phyloP scores from a whole-genome alignment of 805 yeast genomes.

The Candida easanensis region DNA sequence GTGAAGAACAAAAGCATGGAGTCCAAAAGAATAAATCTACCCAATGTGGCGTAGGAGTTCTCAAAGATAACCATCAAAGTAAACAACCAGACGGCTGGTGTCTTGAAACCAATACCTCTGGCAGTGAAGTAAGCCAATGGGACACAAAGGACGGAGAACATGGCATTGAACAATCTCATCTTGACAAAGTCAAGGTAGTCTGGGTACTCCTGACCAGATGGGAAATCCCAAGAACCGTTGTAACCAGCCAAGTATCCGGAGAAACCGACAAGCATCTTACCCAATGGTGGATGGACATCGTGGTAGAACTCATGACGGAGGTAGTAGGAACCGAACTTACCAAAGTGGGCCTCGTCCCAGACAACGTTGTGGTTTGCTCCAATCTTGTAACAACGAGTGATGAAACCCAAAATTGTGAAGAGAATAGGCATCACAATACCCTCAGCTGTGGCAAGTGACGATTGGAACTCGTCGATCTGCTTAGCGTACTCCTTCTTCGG shows the following conservation, averaged over 20 bases:
- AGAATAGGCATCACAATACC: slow-evolving; percentile 52
- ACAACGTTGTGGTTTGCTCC: slow-evolving; percentile 74
- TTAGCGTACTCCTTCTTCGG: slow-evolving; percentile 19
- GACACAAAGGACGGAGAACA: slow-evolving; percentile 77
- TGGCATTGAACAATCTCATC: slow-evolving; percentile 87
- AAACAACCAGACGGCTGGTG: slow-evolving; percentile 72
- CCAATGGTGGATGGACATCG: slow-evolving; percentile 97
- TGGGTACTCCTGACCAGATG: slow-evolving; percentile 77
- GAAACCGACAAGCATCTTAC: slow-evolving; percentile 87
- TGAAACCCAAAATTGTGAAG: slow-evolving; percentile 68
- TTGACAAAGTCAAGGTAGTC: slow-evolving; percentile 72
- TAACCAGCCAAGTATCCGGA: slow-evolving; percentile 85
- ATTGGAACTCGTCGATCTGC: slow-evolving; percentile 19
- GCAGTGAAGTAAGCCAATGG: slow-evolving; percentile 87
- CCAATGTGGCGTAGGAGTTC: slow-evolving; percentile 77
- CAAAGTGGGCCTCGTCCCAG: slow-evolving; percentile 98
- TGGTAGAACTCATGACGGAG: slow-evolving; percentile 86
- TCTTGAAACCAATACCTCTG: slow-evolving; percentile 68
- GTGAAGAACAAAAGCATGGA: slow-evolving; percentile 90
- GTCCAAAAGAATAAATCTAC: slow-evolving; percentile 87
- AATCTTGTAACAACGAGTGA: slow-evolving; percentile 72
- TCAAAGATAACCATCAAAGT: slow-evolving; percentile 81
- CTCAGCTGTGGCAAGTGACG: slow-evolving; percentile 23
- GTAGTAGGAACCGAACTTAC: slow-evolving; percentile 92
- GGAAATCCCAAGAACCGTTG: slow-evolving; percentile 87